Percentiles rank a stretch among this genome's conserved stretches.
These are phyloP conservation scores for Aspergillus fumigatus DNA, from an alignment of 2,329 filamentous ascomycete species.

Conservation along the genomic window DNA sequence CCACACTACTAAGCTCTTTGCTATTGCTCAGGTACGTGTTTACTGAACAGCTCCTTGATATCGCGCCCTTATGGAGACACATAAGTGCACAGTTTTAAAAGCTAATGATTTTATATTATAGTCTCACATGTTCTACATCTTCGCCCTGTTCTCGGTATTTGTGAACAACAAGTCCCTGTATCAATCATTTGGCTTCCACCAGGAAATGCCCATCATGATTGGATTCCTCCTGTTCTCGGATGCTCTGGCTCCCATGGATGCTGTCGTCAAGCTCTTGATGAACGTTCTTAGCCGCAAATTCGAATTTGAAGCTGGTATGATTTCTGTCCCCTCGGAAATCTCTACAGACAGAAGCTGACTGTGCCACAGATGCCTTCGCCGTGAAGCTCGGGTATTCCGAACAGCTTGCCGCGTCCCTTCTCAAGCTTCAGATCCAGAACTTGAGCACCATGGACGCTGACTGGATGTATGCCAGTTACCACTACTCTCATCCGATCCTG, in stretches of 20 bases:
- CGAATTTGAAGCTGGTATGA: slow-evolving; percentile 83
- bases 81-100: not conserved
- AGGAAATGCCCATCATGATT: slow-evolving; percentile 84
- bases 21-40: slow-evolving; percentile 68
- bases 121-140: slow-evolving; percentile 94
- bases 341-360: slow-evolving; percentile 17
- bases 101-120: slow-evolving; percentile 33
- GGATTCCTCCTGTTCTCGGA: slow-evolving; percentile 98
- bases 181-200: slow-evolving; percentile 81
- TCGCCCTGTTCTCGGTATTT: slow-evolving; percentile 93
- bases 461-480: slow-evolving; percentile 96
- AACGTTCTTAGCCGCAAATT: slow-evolving; percentile 92
- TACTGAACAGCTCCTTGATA: not conserved
- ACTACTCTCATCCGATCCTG: slow-evolving; percentile 96
- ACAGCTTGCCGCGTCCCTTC: slow-evolving; percentile 79
- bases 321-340: not conserved
- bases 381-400: slow-evolving; percentile 74
- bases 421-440: slow-evolving; percentile 98
- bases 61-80: not conserved
- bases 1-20: slow-evolving; percentile 88
- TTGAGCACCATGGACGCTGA: slow-evolving; percentile 98
- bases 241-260: slow-evolving; percentile 89
- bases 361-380: slow-evolving; percentile 69
- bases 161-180: slow-evolving; percentile 93
- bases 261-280: slow-evolving; percentile 91